A percentile compares a stretch with the other conserved stretches of the same genome.
Conservation (phyloP, 345 rosid genomes). For the Boechera divaricarpa region DNA sequence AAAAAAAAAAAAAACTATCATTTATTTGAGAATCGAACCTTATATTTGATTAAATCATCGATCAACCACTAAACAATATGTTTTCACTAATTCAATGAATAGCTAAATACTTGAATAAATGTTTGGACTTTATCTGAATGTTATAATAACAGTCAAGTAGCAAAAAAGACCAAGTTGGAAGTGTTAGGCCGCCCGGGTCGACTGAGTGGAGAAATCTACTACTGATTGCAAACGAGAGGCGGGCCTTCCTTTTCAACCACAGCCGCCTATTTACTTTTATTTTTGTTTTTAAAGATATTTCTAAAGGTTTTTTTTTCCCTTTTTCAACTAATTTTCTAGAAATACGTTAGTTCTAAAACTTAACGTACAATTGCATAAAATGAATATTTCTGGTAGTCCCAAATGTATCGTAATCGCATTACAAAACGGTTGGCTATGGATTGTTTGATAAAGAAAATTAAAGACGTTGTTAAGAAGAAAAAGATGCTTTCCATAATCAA, state of each 20-base stretch:
- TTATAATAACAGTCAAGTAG: conserved; percentile 9
- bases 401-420: conserved; percentile 7
- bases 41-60: background rate
- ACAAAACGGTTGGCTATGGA: conserved; percentile 24
- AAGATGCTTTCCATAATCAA: conserved; percentile 28
- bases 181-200: conserved; percentile 34
- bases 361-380: background rate
- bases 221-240: conserved; percentile 41
- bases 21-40: background rate
- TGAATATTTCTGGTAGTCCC: background rate
- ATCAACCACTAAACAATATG: background rate
- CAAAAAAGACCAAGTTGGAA: conserved; percentile 28
- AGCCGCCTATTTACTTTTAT: conserved; percentile 38
- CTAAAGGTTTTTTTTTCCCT: background rate
- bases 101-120: background rate
- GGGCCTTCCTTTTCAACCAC: conserved; percentile 36
- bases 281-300: background rate
- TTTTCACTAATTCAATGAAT: background rate
- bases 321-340: no score
- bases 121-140: background rate
- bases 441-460: background rate
- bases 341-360: background rate
- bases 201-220: conserved; percentile 36
- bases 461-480: background rate
- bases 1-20: background rate